These are phyloP conservation scores for Juncus effusus DNA, from an alignment of 176 grass and related monocot genomes.

Conservation along the genomic window DNA sequence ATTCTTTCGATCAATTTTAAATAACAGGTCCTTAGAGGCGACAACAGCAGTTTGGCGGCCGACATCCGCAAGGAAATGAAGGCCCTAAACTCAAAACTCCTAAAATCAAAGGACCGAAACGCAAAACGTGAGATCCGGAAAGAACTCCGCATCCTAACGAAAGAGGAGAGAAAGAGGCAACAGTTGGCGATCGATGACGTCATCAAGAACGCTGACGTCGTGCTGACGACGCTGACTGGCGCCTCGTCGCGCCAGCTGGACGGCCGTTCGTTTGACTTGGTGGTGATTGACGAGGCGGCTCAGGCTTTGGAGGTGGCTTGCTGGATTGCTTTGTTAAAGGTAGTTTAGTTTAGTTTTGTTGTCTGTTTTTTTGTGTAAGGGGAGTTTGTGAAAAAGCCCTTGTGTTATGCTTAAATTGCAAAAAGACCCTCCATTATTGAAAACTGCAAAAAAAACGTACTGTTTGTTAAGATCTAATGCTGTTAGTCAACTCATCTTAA, in stretches of 20 bases:
- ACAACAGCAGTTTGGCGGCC: constrained; percentile 92
- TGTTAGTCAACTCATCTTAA: too few species aligned
- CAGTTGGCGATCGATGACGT: constrained; percentile 88
- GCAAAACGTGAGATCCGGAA: constrained; percentile 90
- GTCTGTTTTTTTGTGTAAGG: not conserved
- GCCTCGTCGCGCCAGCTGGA: constrained; percentile 78
- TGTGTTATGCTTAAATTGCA: too few species aligned
- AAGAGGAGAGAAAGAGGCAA: constrained; percentile 89
- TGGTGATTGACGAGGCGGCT: constrained; percentile 97
- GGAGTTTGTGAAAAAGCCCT: not conserved
- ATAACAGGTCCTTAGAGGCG: constrained; percentile 74
- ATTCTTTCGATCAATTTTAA: too few species aligned
- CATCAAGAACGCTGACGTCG: constrained; percentile 85
- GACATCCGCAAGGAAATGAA: constrained; percentile 99
- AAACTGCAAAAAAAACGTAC: too few species aligned
- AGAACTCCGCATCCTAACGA: constrained; percentile 80
- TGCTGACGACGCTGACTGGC: constrained; percentile 91
- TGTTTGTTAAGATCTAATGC: too few species aligned
- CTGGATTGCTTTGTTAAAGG: constrained; percentile 93
- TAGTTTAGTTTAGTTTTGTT: constrained; percentile 33
- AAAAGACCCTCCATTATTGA: too few species aligned
- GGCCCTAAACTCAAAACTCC: constrained; percentile 77
- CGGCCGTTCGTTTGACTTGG: constrained; percentile 75
- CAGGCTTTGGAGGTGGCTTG: constrained; percentile 96
- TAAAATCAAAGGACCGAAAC: constrained; percentile 87